A percentile compares a stretch with the other conserved stretches of the same genome.
Evolutionary conservation across 2,329 filamentous ascomycete genomes (phyloP).

Genomic region (Epicoccum nigrum): DNA sequence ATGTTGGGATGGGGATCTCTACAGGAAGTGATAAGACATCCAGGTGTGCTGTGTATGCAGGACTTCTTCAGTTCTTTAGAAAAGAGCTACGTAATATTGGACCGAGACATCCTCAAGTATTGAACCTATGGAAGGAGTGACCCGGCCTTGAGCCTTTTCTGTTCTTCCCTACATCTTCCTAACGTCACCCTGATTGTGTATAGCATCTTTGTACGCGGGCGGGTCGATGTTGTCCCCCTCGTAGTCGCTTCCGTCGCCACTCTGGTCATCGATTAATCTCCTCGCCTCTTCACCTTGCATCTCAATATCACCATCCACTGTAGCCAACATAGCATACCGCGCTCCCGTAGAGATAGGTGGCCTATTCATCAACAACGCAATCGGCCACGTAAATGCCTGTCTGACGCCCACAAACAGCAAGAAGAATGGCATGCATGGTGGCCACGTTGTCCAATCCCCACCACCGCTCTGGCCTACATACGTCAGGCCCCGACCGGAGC

Average conservation of each 20-base stretch:
- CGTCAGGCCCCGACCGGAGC: slow-evolving; percentile 13
- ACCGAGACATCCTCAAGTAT: too few relatives aligned
- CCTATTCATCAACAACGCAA: slow-evolving; percentile 18
- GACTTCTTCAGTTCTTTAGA: too few relatives aligned
- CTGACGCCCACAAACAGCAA: slow-evolving; percentile 4
- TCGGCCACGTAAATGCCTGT: neutral
- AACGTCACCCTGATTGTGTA: neutral
- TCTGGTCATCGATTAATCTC: slow-evolving; percentile 17
- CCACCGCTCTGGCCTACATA: neutral
- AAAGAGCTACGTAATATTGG: too few relatives aligned
- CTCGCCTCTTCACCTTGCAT: slow-evolving; percentile 18
- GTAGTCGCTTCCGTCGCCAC: slow-evolving; percentile 10
- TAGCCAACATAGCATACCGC: neutral
- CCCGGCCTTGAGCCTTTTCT: too few relatives aligned
- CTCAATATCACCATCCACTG: slow-evolving; percentile 16
- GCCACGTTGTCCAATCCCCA: slow-evolving; percentile 7
- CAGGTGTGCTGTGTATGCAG: too few relatives aligned
- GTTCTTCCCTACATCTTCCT: neutral
- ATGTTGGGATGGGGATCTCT: neutral
- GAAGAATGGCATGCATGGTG: slow-evolving; percentile 15
- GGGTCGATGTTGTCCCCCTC: neutral
- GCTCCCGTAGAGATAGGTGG: neutral
- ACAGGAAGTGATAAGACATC: neutral
- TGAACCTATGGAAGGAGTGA: too few relatives aligned
- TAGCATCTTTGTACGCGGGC: slow-evolving; percentile 13